Base-by-base conservation (phyloP, 2,329 filamentous ascomycete genomes). In the Fusarium sp. region DNA sequence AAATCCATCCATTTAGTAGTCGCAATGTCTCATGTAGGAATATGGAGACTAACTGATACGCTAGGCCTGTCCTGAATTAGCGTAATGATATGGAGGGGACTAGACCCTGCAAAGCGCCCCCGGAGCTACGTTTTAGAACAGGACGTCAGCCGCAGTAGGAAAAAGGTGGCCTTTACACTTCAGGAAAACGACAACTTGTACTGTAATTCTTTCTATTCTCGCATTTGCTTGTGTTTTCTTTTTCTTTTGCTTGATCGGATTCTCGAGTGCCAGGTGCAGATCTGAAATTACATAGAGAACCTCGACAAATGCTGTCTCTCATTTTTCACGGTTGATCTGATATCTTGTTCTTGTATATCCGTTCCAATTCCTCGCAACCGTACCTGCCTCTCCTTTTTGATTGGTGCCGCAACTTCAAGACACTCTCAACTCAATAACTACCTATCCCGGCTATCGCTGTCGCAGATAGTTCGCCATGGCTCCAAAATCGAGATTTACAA, bases 401-500 rank as follows among this genome's bases (percentile, higher is more conserved):
- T 58, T 55, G 68, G 63, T 56, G 66, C 42, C 48, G 52, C 63
- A 45, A 63, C 61, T 59, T 49, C 48, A 42, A 51, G 51, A 41
- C 45, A 46, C 47, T 20, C 30, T 46, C 52, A 57, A 55, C 59
- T 61, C 57, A 69, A 34, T 48, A 62, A 42, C 51, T 58, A 62
- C 37, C 51, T 58, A 27, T 29, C 14, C 61, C 60, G 48, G 29
- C 45, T 65, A 48, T 41, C 24, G 11, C 51, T 58, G 41, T 65
- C 59, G 47, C 63, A 51, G 42, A 45, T 59, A 58, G 25, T 45
- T 56, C 66, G 77, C 71, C 52, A 98, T 98, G 96, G 86, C 94
- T 72, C 84, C 91, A 77, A 97, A 97, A 85, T 97, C 94, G 75
- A 91, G 96, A 81, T 98, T 99, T 80, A 97, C 93, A 65, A 91